Evolutionary conservation across 257 asterid genomes (phyloP), one percentile per base, ranked within the genome.

Genomic region (Lantana camara): DNA sequence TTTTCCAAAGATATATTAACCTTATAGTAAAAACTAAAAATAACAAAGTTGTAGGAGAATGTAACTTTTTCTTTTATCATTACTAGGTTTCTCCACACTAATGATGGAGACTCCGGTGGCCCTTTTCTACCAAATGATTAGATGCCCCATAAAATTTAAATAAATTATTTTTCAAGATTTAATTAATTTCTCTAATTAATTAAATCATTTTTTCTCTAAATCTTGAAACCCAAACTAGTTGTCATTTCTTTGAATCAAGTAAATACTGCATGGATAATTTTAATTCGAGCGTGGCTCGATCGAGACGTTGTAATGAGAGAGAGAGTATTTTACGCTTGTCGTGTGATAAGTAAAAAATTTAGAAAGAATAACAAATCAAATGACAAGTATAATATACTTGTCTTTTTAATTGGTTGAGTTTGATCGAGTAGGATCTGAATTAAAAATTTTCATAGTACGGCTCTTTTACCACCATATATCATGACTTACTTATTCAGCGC

Each of bases 41-140:
- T 27, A 55, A 35, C 17, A 35, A 48, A 53, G 57, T 5, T 19
- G 42, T 60, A 24, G 49, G 55, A 69, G 40, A 60, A 76, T 45
- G 55, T 46, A 8, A 54, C 63, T 60, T 68, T 60, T 60, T 44
- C 51, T 46, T 57, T 63, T 50, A 67, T 63, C 56, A 76, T 68
- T 55, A 77, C 63, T 64, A 57, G 71, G 73, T 65, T 35, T 66
- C 68, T 69, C 59, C 70, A 41, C 59, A 57, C 46, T 61, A 76
- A 66, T 71, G 74, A 75, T 66, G 77, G 54, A 56, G 60, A 58
- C 70, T 70, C 53, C 55, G 35, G 64, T 49, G 50, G 60, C 30
- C 67, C 49, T 4, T 57, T 64, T 65, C 27, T 64, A 15, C 69
- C 69, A 71, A 74, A 75, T 74, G 69, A 75, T 75, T 69, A 75